A percentile compares a stretch with the other conserved stretches of the same genome.
Conservation (phyloP, 1,284 basidiomycete species). For the Violaceomyces palustris region DNA sequence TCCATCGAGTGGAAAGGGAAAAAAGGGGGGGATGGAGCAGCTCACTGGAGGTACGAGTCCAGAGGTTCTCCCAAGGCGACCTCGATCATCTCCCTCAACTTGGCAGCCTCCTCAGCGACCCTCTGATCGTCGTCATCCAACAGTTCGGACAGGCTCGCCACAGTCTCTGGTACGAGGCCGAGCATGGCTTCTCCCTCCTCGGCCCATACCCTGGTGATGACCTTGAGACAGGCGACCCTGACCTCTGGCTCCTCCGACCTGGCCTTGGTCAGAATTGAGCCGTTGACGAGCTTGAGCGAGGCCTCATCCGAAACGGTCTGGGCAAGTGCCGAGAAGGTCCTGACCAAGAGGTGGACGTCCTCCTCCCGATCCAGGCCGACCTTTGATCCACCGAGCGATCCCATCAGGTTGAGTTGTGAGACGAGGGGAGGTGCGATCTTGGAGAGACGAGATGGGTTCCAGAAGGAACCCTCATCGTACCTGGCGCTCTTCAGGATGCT, state of each 20-base stretch:
- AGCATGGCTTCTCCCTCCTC: conserved; percentile 60
- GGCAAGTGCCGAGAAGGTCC: conserved; percentile 60
- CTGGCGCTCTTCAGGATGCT: conserved; percentile 68
- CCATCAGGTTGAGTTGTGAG: conserved; percentile 59
- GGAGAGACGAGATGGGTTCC: conserved; percentile 74
- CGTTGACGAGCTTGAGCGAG: conserved; percentile 73
- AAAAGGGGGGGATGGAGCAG: too few relatives aligned
- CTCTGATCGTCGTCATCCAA: conserved; percentile 56
- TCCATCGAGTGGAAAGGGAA: too few relatives aligned
- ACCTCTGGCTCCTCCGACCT: background rate
- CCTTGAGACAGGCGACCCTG: conserved; percentile 64
- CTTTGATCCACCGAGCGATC: too few relatives aligned
- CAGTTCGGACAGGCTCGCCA: conserved; percentile 57
- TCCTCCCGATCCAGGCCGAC: background rate
- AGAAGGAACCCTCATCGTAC: conserved; percentile 81
- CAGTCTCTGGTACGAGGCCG: conserved; percentile 58
- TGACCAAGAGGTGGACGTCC: conserved; percentile 9
- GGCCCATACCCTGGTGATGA: conserved; percentile 70
- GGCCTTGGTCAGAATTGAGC: conserved; percentile 71
- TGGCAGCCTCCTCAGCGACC: conserved; percentile 54
- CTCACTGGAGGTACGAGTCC: conserved; percentile 54
- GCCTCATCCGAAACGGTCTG: conserved; percentile 60
- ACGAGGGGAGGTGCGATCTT: conserved; percentile 63
- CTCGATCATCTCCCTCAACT: conserved; percentile 55
- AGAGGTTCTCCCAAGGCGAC: conserved; percentile 53